A percentile compares a stretch with the other conserved stretches of the same genome.
These are phyloP conservation scores for Cutaneotrichosporon curvatum DNA, from an alignment of 1,284 basidiomycete genomes.

Conservation along the genomic window DNA sequence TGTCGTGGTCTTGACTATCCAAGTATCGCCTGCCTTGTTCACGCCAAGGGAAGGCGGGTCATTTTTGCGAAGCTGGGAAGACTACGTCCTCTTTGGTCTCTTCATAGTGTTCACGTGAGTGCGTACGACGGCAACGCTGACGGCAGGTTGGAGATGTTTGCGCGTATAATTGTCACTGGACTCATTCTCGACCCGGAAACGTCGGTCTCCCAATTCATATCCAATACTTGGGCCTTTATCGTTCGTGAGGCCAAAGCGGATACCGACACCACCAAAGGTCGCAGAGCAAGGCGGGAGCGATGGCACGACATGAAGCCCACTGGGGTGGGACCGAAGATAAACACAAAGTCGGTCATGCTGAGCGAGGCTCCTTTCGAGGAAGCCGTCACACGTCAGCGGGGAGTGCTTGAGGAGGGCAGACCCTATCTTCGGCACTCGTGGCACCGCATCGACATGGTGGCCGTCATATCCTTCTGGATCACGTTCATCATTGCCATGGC, in stretches of 20 bases:
- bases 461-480: conserved; percentile 56
- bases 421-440: conserved; percentile 91
- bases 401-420: conserved; percentile 37
- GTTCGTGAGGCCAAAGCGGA: conserved; percentile 3
- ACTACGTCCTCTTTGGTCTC: conserved; percentile 71
- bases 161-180: conserved; percentile 84
- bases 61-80: conserved; percentile 84
- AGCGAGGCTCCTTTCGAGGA: conserved; percentile 49
- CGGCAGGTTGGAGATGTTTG: conserved; percentile 70
- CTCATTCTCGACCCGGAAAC: conserved; percentile 82
- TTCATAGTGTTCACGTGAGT: conserved; percentile 85
- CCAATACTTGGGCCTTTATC: neutral
- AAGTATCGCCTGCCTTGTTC: conserved; percentile 57
- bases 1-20: conserved; percentile 73
- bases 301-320: conserved; percentile 1
- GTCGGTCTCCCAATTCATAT: conserved; percentile 50
- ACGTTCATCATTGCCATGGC: conserved; percentile 62
- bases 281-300: neutral
- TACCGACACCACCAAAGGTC: neutral
- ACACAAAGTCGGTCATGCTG: conserved; percentile 8
- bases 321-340: neutral
- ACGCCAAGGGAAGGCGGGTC: conserved; percentile 51
- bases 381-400: conserved; percentile 47
- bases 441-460: conserved; percentile 84
- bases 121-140: conserved; percentile 41